A percentile compares a stretch with the other conserved stretches of the same genome.
Evolutionary conservation across 73 alveolate genomes (phyloP).

Genomic region (Paramecium sonneborni): DNA sequence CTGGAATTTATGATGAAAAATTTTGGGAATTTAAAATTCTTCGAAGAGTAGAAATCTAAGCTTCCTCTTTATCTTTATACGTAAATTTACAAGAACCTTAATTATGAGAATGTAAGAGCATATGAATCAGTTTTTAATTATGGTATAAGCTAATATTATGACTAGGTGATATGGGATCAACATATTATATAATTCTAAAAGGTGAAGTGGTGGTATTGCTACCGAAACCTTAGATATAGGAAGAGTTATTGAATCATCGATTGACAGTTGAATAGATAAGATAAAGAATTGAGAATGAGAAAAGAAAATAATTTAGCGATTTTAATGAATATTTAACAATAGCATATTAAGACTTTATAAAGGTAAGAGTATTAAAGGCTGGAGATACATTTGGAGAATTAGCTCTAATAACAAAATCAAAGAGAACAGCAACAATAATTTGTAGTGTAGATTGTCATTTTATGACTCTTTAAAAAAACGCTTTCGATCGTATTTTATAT

Average conservation of each 20-base stretch:
- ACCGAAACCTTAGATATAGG: constrained; percentile 40
- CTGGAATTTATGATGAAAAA: constrained; percentile 30
- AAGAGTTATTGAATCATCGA: neutral
- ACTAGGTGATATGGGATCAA: constrained; percentile 54
- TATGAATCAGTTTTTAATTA: constrained; percentile 41
- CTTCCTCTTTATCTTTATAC: constrained; percentile 49
- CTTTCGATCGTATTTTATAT: constrained; percentile 74
- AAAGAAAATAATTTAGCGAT: neutral
- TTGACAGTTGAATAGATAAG: neutral
- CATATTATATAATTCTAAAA: constrained; percentile 43
- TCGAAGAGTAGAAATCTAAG: constrained; percentile 23
- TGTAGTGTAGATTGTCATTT: constrained; percentile 87
- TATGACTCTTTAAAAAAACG: constrained; percentile 76
- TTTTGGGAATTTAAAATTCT: constrained; percentile 57
- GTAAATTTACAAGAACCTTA: neutral
- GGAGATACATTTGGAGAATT: constrained; percentile 97
- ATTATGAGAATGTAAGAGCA: neutral
- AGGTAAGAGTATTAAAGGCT: constrained; percentile 75
- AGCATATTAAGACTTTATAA: constrained; percentile 59
- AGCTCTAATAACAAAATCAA: constrained; percentile 84
- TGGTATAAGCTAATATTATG: constrained; percentile 19
- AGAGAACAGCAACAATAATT: constrained; percentile 93
- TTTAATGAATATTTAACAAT: constrained; percentile 14
- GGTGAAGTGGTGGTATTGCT: constrained; percentile 45
- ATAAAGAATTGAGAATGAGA: neutral